These are phyloP conservation scores for Alnus rubra DNA, from an alignment of 306 rosid genomes.

Conservation along the genomic window DNA sequence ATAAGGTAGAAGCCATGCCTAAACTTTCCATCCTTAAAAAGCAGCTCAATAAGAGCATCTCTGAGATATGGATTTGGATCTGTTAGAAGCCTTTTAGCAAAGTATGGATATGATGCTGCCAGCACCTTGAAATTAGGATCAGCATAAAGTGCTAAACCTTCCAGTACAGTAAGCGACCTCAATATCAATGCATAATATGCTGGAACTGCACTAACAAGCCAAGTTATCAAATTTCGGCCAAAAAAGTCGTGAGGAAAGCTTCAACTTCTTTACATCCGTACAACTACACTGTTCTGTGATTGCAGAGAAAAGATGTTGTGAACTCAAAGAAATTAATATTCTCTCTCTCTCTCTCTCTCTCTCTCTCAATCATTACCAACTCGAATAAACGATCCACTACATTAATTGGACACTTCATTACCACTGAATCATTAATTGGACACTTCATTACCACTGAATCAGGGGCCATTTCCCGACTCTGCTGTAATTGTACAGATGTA, in stretches of 20 bases:
- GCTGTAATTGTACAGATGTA: background rate
- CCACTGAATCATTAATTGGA: background rate
- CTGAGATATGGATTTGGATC: constrained; percentile 98
- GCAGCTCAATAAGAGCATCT: constrained; percentile 91
- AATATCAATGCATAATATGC: constrained; percentile 91
- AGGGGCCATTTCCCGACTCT: background rate
- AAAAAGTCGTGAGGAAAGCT: constrained; percentile 20
- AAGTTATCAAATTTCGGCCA: constrained; percentile 33
- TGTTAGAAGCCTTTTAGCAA: constrained; percentile 93
- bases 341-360: background rate
- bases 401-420: background rate
- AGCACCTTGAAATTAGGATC: constrained; percentile 98
- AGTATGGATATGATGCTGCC: constrained; percentile 97
- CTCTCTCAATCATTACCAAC: background rate
- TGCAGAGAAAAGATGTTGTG: constrained; percentile 15
- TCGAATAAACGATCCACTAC: background rate
- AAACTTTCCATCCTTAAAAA: constrained; percentile 87
- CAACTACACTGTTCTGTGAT: constrained; percentile 16
- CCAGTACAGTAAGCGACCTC: constrained; percentile 92
- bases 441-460: background rate
- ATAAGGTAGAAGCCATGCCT: constrained; percentile 52
- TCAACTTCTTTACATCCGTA: constrained; percentile 17
- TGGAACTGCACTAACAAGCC: constrained; percentile 65
- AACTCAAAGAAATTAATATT: constrained; percentile 6
- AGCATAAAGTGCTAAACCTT: constrained; percentile 90